phyloP scores from a whole-genome alignment of 495 filamentous ascomycete genomes.

The Aspergillus egyptiacus region DNA sequence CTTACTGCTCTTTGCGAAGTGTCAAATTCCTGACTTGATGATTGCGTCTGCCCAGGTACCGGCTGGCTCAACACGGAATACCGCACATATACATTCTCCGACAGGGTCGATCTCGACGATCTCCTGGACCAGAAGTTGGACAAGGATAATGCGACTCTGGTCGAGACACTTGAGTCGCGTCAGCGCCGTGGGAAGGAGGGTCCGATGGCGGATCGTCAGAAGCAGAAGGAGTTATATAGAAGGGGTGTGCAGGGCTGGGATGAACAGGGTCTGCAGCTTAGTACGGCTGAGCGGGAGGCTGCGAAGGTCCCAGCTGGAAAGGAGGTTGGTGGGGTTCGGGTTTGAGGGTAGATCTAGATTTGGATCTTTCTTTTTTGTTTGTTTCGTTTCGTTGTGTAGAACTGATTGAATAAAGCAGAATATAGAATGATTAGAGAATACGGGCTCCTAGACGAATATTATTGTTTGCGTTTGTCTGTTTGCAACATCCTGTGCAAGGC shows the following conservation, averaged over 20 bases:
- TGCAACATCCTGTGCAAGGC: no score
- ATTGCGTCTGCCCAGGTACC: conserved; percentile 53
- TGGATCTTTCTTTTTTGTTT: neutral
- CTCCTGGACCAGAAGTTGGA: conserved; percentile 36
- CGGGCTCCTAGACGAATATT: neutral
- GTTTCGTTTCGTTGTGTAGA: no score
- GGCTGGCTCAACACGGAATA: conserved; percentile 84
- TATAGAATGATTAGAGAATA: neutral
- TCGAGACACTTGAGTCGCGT: conserved; percentile 58
- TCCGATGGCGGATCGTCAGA: conserved; percentile 29
- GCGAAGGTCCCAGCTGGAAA: conserved; percentile 33
- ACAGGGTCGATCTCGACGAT: conserved; percentile 33
- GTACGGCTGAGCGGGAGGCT: conserved; percentile 34
- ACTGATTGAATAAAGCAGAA: neutral
- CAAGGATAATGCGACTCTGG: conserved; percentile 52
- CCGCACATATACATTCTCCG: conserved; percentile 65
- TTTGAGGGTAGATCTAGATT: conserved; percentile 19
- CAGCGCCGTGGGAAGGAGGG: conserved; percentile 48
- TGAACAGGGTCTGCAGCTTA: conserved; percentile 40
- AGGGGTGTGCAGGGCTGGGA: conserved; percentile 40
- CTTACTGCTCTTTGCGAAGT: neutral
- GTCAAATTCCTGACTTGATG: neutral
- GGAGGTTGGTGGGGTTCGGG: conserved; percentile 31
- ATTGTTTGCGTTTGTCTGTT: no score
- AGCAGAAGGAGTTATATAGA: conserved; percentile 37